Conservation (phyloP, 805 yeast genomes). For the Sugiyamaella boreocaroliniensis region DNA sequence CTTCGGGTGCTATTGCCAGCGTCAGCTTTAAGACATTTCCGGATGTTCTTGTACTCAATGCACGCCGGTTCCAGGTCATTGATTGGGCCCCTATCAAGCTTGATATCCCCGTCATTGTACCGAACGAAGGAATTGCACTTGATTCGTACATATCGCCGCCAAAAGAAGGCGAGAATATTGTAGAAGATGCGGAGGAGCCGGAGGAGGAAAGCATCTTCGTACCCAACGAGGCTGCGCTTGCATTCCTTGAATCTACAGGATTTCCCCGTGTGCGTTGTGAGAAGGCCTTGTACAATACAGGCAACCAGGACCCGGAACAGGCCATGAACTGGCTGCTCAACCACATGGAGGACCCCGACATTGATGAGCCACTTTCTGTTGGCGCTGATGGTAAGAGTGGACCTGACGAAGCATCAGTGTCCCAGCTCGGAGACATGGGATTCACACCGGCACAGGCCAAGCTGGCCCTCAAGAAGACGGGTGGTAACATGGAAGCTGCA, state of each 20-base stretch:
- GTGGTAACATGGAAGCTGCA: conserved; percentile 62
- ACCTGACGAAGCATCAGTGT: conserved; percentile 27
- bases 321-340: conserved; percentile 89
- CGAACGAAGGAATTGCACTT: conserved; percentile 43
- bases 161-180: conserved; percentile 35
- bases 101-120: conserved; percentile 58
- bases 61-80: conserved; percentile 72
- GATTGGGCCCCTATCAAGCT: conserved; percentile 89
- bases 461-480: conserved; percentile 60
- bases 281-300: conserved; percentile 67
- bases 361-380: conserved; percentile 55
- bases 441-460: conserved; percentile 56
- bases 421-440: conserved; percentile 67
- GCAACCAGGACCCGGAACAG: conserved; percentile 54
- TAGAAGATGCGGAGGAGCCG: conserved; percentile 35
- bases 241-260: conserved; percentile 73
- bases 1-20: conserved; percentile 34
- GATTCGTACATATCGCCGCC: conserved; percentile 37
- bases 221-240: conserved; percentile 50
- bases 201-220: conserved; percentile 31
- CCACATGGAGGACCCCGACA: conserved; percentile 77
- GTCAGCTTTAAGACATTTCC: conserved; percentile 61
- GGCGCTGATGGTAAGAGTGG: conserved; percentile 9
- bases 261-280: conserved; percentile 60
- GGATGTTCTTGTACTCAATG: conserved; percentile 58